These are phyloP conservation scores for Amaranthus hypochondriacus DNA, from an alignment of 148 eudicot genomes.

Conservation along the genomic window DNA sequence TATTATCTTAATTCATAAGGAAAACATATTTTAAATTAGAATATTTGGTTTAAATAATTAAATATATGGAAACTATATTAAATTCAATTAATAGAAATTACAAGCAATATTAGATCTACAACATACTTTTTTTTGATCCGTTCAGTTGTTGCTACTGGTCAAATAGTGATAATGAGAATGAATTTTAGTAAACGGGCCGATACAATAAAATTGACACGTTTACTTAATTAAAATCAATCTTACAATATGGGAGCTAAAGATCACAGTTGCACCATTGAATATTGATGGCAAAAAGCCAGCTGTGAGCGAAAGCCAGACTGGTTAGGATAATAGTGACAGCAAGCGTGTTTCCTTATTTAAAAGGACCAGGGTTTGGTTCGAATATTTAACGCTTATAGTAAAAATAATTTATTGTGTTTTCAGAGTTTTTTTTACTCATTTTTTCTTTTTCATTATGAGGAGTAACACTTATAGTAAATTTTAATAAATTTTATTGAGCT, in stretches of 20 bases:
- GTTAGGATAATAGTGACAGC: slow-evolving; percentile 23
- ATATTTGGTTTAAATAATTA: too few relatives aligned
- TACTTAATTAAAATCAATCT: neutral
- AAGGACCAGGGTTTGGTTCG: neutral
- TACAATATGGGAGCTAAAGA: slow-evolving; percentile 7
- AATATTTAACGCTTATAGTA: neutral
- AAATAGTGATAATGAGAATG: too few relatives aligned
- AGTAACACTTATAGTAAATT: too few relatives aligned
- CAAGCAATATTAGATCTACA: too few relatives aligned
- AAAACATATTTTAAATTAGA: too few relatives aligned
- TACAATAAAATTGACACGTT: neutral
- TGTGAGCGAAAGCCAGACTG: slow-evolving; percentile 1
- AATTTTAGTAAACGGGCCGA: too few relatives aligned
- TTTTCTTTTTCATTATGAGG: neutral
- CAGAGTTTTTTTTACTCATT: neutral
- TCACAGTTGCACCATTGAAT: slow-evolving; percentile 8
- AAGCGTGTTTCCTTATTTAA: slow-evolving; percentile 14
- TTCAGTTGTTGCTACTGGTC: neutral
- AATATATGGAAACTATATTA: too few relatives aligned
- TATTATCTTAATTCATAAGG: too few relatives aligned
- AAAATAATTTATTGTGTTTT: too few relatives aligned
- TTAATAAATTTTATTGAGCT: too few relatives aligned
- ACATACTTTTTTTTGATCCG: neutral
- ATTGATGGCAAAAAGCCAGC: slow-evolving; percentile 24
- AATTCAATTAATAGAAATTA: too few relatives aligned